Conservation (phyloP, 2,329 filamentous ascomycete genomes). For the Cryphonectria naterciae region DNA sequence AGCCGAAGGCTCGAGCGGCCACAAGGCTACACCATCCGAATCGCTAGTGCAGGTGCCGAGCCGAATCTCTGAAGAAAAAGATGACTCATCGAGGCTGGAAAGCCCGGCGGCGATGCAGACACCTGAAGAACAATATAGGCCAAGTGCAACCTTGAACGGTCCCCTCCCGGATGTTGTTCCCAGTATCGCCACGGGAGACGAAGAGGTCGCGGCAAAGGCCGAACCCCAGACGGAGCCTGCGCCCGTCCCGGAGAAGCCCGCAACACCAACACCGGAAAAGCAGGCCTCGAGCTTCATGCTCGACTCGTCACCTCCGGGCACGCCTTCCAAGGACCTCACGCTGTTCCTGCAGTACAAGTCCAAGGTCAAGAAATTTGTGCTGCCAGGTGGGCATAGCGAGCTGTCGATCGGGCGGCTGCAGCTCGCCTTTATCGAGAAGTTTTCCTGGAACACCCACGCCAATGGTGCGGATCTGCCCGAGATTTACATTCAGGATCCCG, state of each 20-base stretch:
- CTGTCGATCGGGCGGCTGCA: constrained; percentile 87
- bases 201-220: constrained; percentile 35
- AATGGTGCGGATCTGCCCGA: constrained; percentile 92
- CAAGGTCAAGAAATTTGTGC: constrained; percentile 93
- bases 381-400: constrained; percentile 81
- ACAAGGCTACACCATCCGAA: constrained; percentile 36
- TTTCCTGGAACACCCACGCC: constrained; percentile 96
- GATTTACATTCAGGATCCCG: constrained; percentile 95
- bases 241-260: constrained; percentile 26
- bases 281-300: constrained; percentile 59
- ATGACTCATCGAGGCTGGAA: constrained; percentile 38
- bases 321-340: constrained; percentile 81
- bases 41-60: constrained; percentile 64
- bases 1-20: constrained; percentile 45
- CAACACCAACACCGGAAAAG: constrained; percentile 45
- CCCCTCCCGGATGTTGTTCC: constrained; percentile 57
- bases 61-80: constrained; percentile 66
- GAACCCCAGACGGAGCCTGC: constrained; percentile 31
- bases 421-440: constrained; percentile 97
- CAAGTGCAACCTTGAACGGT: constrained; percentile 63
- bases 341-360: constrained; percentile 96
- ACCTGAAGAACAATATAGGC: constrained; percentile 66
- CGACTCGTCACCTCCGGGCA: constrained; percentile 68
- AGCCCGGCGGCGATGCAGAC: constrained; percentile 58
- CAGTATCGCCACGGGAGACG: constrained; percentile 38